Percentiles rank a stretch among this genome's conserved stretches.
Conservation (phyloP, 1,139 yeast genomes). For the Hyphopichia khmerensis region DNA sequence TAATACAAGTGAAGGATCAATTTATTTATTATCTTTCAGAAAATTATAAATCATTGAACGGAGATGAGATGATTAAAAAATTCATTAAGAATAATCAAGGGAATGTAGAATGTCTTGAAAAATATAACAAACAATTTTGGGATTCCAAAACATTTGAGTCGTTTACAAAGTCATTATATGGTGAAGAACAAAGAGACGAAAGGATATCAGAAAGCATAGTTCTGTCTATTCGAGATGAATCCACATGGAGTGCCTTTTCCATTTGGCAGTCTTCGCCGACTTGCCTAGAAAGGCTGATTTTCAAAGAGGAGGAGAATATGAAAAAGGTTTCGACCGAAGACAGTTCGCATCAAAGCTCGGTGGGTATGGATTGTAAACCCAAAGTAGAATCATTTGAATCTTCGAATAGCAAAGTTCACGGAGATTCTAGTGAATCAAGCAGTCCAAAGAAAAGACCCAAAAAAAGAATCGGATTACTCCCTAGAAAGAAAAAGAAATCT, state of each 20-base stretch:
- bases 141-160: background rate
- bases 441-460: background rate
- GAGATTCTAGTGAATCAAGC: background rate
- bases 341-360: no score
- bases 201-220: no score
- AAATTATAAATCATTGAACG: conserved; percentile 38
- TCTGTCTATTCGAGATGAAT: background rate
- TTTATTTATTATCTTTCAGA: conserved; percentile 34
- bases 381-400: no score
- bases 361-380: no score
- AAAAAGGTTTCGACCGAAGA: no score
- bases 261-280: no score
- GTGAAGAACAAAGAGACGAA: background rate
- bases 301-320: no score
- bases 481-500: background rate
- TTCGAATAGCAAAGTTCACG: background rate
- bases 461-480: background rate
- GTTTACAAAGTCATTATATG: background rate
- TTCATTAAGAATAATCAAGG: conserved; percentile 19
- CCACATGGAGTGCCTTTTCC: background rate
- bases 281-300: no score
- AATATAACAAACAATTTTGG: background rate
- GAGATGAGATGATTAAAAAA: conserved; percentile 31
- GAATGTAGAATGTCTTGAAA: background rate
- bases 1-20: conserved; percentile 31